A percentile compares a stretch with the other conserved stretches of the same genome.
phyloP scores from a whole-genome alignment of 2,329 filamentous ascomycete genomes.

The Diplodia mutila region DNA sequence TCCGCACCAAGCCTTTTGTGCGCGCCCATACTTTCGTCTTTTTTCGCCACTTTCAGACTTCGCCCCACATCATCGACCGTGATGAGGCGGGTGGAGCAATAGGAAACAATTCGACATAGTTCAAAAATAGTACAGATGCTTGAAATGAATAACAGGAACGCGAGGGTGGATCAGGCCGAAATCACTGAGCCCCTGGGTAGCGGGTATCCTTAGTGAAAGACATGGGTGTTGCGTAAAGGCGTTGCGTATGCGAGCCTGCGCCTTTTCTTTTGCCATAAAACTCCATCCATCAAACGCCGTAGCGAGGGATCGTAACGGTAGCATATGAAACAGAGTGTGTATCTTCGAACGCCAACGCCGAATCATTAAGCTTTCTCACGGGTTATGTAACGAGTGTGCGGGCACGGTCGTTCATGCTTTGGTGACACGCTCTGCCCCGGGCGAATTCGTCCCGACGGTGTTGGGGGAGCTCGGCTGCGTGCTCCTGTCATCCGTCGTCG shows the following conservation, averaged over 20 bases:
- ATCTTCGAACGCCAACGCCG: slow-evolving; percentile 25
- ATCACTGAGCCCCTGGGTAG: slow-evolving; percentile 19
- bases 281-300: slow-evolving; percentile 26
- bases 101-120: not conserved
- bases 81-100: not conserved
- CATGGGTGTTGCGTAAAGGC: slow-evolving; percentile 20
- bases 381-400: slow-evolving; percentile 17
- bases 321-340: slow-evolving; percentile 23
- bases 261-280: slow-evolving; percentile 23
- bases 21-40: slow-evolving; percentile 12
- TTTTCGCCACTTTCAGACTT: slow-evolving; percentile 11
- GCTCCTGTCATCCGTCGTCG: slow-evolving; percentile 22
- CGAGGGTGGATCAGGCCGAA: slow-evolving; percentile 9
- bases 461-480: slow-evolving; percentile 21
- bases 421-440: not conserved
- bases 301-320: slow-evolving; percentile 21
- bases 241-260: slow-evolving; percentile 4
- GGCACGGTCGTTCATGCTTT: not conserved
- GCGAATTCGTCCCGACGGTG: slow-evolving; percentile 11
- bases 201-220: slow-evolving; percentile 25
- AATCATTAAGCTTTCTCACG: slow-evolving; percentile 1
- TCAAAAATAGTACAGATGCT: slow-evolving; percentile 25
- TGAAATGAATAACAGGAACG: slow-evolving; percentile 1
- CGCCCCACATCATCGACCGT: not conserved
- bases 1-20: slow-evolving; percentile 12